These are phyloP conservation scores for Acarospora socialis DNA, from an alignment of 2,329 filamentous ascomycete species.

Conservation along the genomic window DNA sequence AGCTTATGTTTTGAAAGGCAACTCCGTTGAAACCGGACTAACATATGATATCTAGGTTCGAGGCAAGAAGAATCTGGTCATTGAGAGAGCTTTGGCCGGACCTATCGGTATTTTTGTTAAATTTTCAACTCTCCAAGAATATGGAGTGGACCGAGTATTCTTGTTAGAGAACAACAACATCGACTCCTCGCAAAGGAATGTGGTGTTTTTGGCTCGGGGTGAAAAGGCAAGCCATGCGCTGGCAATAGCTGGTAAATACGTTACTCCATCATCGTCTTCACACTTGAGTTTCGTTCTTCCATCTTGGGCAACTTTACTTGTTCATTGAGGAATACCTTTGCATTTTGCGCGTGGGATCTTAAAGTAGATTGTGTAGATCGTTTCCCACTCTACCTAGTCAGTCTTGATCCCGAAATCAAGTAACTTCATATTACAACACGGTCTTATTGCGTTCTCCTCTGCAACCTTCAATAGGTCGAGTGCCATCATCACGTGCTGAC, in stretches of 20 bases:
- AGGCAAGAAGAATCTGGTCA: conserved; percentile 95
- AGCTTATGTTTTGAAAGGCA: too few species aligned
- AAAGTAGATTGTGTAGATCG: conserved; percentile 47
- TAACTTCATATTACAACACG: conserved; percentile 20
- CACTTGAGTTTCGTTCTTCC: conserved; percentile 7
- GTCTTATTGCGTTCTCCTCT: conserved; percentile 30
- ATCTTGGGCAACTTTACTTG: conserved; percentile 3
- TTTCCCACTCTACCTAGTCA: conserved; percentile 41
- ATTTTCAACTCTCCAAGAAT: conserved; percentile 88
- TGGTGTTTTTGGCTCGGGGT: conserved; percentile 83
- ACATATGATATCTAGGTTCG: conserved; percentile 50
- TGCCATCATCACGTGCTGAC: conserved; percentile 48
- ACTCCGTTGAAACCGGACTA: conserved; percentile 6
- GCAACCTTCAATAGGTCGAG: conserved; percentile 22
- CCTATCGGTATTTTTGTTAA: conserved; percentile 86
- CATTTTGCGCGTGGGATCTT: conserved; percentile 30
- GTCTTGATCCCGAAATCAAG: conserved; percentile 41
- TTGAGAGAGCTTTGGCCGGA: conserved; percentile 80
- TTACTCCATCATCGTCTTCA: conserved; percentile 10
- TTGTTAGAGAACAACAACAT: conserved; percentile 91
- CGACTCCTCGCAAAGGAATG: conserved; percentile 85
- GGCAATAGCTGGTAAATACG: conserved; percentile 67
- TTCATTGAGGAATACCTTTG: neutral
- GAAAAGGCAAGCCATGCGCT: conserved; percentile 77
- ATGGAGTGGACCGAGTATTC: conserved; percentile 96